A percentile compares a stretch with the other conserved stretches of the same genome.
Evolutionary conservation across 345 rosid species (phyloP).

Genomic region (Firmiana major): DNA sequence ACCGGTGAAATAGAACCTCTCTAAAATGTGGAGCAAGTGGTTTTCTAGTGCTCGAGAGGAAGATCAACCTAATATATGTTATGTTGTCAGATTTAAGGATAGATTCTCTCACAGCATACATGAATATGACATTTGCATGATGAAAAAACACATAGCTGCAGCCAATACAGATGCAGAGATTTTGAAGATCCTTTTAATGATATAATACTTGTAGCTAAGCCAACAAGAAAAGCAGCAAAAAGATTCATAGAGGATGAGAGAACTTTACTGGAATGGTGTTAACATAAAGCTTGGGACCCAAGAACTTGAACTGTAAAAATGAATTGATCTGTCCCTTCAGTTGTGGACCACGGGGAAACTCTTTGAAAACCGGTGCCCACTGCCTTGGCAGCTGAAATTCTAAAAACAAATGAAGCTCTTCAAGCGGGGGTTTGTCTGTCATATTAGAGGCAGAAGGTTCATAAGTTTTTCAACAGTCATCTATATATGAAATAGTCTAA

Average conservation of each 20-base stretch:
- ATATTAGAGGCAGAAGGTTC: constrained; percentile 13
- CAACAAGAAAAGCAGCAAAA: neutral
- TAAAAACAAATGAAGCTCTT: constrained; percentile 87
- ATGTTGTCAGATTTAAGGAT: neutral
- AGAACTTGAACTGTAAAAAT: constrained; percentile 75
- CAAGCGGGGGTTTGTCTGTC: constrained; percentile 85
- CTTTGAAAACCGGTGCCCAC: constrained; percentile 96
- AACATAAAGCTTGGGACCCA: constrained; percentile 89
- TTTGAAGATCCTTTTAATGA: neutral
- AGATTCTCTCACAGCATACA: neutral
- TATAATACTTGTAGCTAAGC: neutral
- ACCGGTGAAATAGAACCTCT: neutral
- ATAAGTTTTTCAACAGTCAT: neutral
- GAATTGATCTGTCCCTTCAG: constrained; percentile 58
- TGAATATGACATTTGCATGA: too few species aligned
- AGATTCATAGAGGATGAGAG: neutral
- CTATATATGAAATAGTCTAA: neutral
- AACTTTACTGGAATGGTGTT: constrained; percentile 66
- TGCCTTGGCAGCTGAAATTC: constrained; percentile 95
- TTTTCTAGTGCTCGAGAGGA: neutral
- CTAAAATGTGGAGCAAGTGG: neutral
- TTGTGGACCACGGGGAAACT: constrained; percentile 91
- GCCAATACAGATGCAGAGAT: neutral
- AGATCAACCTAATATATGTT: neutral
- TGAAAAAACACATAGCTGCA: neutral